phyloP scores from a whole-genome alignment of 257 asterid genomes.

The Catharanthus roseus region DNA sequence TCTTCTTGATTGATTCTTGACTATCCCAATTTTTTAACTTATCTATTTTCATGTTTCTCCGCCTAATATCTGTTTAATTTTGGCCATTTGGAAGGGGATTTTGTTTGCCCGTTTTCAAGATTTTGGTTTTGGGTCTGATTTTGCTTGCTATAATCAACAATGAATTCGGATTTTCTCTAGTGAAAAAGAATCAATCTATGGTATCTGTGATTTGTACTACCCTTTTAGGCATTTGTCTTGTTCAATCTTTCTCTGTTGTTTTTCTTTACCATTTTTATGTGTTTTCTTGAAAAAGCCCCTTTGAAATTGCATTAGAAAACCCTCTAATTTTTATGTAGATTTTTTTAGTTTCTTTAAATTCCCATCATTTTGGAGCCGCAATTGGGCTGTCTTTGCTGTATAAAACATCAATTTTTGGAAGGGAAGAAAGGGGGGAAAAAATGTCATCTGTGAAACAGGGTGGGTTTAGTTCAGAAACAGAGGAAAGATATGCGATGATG shows the following conservation, averaged over 20 bases:
- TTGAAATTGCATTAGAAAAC: constrained; percentile 5
- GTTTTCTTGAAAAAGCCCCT: constrained; percentile 25
- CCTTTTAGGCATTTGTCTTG: constrained; percentile 25
- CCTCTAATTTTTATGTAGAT: neutral
- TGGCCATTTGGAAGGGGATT: neutral
- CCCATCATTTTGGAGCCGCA: neutral
- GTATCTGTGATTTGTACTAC: constrained; percentile 22
- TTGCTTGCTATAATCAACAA: neutral
- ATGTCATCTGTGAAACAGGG: constrained; percentile 21
- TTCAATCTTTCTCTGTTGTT: constrained; percentile 67
- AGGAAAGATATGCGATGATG: constrained; percentile 27
- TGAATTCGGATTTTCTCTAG: constrained; percentile 16
- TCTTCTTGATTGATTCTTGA: neutral
- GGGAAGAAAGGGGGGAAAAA: too few species aligned
- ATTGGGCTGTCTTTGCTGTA: neutral
- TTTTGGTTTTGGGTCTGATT: neutral
- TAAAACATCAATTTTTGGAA: too few species aligned
- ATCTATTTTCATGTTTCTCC: constrained; percentile 5
- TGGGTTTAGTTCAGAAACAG: constrained; percentile 19
- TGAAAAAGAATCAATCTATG: constrained; percentile 25
- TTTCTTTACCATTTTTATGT: constrained; percentile 71
- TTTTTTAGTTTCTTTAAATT: neutral
- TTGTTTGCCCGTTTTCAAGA: neutral
- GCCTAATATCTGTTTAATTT: neutral
- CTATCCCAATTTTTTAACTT: neutral